These are phyloP conservation scores for Hyaloperonospora brassicae DNA, from an alignment of 352 stramenopile genomes.

Conservation along the genomic window DNA sequence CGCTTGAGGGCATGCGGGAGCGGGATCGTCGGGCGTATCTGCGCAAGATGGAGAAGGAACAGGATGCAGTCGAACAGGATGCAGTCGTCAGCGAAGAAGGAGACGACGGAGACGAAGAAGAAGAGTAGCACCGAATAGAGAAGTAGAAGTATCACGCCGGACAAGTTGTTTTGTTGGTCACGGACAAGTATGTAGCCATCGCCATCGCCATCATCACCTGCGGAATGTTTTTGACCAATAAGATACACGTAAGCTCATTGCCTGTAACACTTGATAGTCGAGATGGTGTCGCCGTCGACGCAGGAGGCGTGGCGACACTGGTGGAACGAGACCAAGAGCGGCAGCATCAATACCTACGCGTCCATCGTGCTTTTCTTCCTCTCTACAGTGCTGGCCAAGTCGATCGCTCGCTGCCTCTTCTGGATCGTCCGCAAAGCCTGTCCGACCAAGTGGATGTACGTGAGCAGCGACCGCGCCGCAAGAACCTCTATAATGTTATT, in stretches of 20 bases:
- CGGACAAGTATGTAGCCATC: too few relatives aligned
- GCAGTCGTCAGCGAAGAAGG: constrained; percentile 1
- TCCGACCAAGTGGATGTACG: constrained; percentile 51
- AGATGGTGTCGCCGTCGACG: constrained; percentile 41
- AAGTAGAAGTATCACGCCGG: too few relatives aligned
- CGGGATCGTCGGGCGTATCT: constrained; percentile 65
- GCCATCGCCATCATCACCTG: too few relatives aligned
- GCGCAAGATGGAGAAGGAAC: constrained; percentile 59
- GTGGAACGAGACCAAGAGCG: constrained; percentile 46
- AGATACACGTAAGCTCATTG: not conserved
- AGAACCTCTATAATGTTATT: not conserved
- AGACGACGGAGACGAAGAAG: not conserved
- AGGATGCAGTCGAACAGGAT: constrained; percentile 23
- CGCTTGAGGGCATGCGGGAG: constrained; percentile 63
- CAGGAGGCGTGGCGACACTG: constrained; percentile 44
- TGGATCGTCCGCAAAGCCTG: constrained; percentile 50
- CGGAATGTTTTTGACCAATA: constrained; percentile 18
- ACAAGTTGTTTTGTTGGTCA: too few relatives aligned
- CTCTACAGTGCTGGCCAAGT: constrained; percentile 56
- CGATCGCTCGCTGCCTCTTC: constrained; percentile 63
- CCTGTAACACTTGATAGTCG: not conserved
- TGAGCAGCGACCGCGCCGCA: not conserved
- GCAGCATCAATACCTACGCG: constrained; percentile 48
- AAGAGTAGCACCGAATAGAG: not conserved
- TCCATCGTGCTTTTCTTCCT: constrained; percentile 76